phyloP scores from a whole-genome alignment of 2,329 filamentous ascomycete genomes.

The Rhynchosporium graminicola region DNA sequence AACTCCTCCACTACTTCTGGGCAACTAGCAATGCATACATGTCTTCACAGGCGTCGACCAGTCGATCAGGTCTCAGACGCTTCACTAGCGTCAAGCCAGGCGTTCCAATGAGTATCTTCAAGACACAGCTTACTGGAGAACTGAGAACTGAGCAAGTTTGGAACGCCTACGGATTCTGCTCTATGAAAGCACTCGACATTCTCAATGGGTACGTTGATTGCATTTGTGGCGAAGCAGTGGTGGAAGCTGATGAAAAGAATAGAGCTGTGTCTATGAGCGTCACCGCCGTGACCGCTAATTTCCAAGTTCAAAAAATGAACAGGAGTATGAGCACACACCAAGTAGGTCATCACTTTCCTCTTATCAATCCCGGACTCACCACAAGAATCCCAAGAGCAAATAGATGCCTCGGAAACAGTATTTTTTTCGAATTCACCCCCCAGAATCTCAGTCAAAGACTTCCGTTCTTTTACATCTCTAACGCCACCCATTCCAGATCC shows the following conservation, averaged over 20 bases:
- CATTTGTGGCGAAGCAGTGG: background rate
- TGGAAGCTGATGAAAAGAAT: background rate
- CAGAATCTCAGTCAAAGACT: background rate
- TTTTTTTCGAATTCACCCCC: too few species aligned
- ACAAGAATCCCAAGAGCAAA: too few species aligned
- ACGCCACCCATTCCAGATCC: background rate
- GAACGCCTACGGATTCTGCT: background rate
- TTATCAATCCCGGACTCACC: background rate
- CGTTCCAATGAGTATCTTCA: constrained; percentile 23
- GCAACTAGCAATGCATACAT: background rate
- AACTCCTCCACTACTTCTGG: background rate
- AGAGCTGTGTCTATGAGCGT: constrained; percentile 1
- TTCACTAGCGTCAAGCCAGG: constrained; percentile 7
- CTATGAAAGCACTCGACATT: constrained; percentile 6
- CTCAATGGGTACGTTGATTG: background rate
- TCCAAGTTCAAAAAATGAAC: background rate
- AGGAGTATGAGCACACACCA: constrained; percentile 17
- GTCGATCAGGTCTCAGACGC: constrained; percentile 11
- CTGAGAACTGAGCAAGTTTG: constrained; percentile 4
- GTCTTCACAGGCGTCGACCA: constrained; percentile 3
- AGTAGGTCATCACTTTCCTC: background rate
- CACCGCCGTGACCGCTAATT: background rate
- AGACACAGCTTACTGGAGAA: constrained; percentile 15
- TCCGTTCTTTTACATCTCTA: background rate
- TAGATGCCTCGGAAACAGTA: too few species aligned